Base-by-base conservation (phyloP, 2,329 filamentous ascomycete genomes). In the Blumeriella jaapii region DNA sequence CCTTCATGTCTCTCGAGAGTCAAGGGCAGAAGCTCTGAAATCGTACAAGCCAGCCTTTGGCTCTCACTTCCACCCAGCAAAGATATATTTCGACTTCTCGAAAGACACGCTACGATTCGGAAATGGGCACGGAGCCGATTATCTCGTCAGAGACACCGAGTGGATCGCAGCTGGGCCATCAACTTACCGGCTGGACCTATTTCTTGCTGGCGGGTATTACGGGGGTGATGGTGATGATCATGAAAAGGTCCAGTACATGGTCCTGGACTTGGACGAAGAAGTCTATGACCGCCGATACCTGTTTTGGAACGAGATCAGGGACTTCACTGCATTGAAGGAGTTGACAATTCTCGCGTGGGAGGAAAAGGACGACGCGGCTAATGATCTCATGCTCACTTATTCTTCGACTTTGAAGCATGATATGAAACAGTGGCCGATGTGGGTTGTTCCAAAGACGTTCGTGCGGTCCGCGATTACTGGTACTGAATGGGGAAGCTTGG, bases 21-120 rank as follows among this genome's bases (percentile, higher is more conserved):
- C 48, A 6, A 38, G 47, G 17, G 23, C 15, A 3, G 42, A 46
- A 34, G 41, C 37, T 9, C 28, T 47, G 16, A 41, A 42, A 35
- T 27, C 20, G 13, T 50, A 42, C 26, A 39, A 36, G 18, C 26
- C 31, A 13, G 34, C 40, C n/a, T 46, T 43, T 32, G 39, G 41
- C 8, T 36, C 36, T 6, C 24, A 28, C 15, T 31, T 31, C 20
- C 23, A 38, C n/a, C 14, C 28, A 4, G 12, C 34, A 16, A 42
- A 29, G 13, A 41, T 47, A n/a, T 49, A 50, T 22, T 37, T 51
- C 39, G 31, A 49, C 31, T 45, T 49, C 36, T 11, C 29, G 1
- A 33, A 17, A 2, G 47, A 51, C 20, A 42, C 19, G 4, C n/a
- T 50, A 1, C 34, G 37, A 3, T 42, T 51, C 10, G 40, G 35